Conservation (phyloP, 176 grass and related monocot genomes). For the Ensete glaucum region DNA sequence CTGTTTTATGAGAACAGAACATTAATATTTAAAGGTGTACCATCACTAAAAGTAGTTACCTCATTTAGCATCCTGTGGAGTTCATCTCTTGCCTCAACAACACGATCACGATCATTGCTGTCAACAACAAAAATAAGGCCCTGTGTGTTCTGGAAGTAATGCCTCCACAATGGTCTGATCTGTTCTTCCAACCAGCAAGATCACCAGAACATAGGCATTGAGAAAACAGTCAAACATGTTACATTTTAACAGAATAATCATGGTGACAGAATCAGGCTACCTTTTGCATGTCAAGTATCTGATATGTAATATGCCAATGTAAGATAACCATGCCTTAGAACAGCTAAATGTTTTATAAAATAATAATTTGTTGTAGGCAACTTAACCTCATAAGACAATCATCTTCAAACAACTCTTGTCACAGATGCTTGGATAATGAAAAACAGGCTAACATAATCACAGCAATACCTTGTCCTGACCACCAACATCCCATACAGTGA, state of each 20-base stretch:
- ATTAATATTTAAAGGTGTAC: background rate
- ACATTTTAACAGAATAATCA: too few relatives aligned
- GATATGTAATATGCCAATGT: too few relatives aligned
- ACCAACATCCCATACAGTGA: slow-evolving; percentile 3
- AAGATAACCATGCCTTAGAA: too few relatives aligned
- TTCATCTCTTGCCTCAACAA: background rate
- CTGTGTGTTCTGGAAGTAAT: slow-evolving; percentile 1
- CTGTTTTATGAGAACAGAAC: background rate
- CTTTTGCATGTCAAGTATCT: too few relatives aligned
- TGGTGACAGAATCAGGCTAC: too few relatives aligned
- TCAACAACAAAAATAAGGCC: background rate
- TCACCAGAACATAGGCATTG: background rate
- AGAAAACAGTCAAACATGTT: too few relatives aligned
- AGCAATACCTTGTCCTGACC: background rate
- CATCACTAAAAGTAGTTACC: background rate
- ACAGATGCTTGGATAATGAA: too few relatives aligned
- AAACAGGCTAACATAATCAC: too few relatives aligned
- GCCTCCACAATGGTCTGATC: background rate
- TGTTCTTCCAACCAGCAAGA: background rate
- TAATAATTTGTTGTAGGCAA: background rate
- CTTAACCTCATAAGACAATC: background rate
- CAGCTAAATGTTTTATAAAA: too few relatives aligned
- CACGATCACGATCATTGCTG: background rate
- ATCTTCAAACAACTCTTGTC: background rate
- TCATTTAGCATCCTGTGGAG: background rate